Base-by-base conservation (phyloP, 139 green algal species). In the Chlorella vulgaris region DNA sequence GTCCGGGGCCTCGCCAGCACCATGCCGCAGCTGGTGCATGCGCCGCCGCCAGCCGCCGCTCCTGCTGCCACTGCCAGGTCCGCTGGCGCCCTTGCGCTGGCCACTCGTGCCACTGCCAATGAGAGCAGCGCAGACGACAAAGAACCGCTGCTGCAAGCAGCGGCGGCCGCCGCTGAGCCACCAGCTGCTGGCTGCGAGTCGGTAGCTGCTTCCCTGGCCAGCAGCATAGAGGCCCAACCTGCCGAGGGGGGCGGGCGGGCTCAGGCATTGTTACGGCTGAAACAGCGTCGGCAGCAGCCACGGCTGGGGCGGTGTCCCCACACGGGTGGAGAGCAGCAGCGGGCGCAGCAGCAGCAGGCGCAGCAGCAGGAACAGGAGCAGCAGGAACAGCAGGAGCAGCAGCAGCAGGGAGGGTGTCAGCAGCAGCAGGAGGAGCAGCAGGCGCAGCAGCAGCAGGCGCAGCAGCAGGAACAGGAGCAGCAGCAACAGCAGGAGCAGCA, bases 221-320 rank as follows among this genome's bases (percentile, higher is more conserved):
- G 42, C 70, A 31, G 70, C 29, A 51, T 35, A 39, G 35, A 53
- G 35, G n/a, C n/a, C n/a, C 70, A 19, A 38, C 47, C 70, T 18
- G 6, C 29, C 22, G 28, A 33, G 3, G 47, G 47, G 0, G 24
- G 33, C 24, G 50, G 53, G 29, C 58, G 53, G 53, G 53, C 53
- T 10, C 31, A 67, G 53, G 73, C 73, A 53, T 53, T 79, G 51
- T 28, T 38, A 28, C 51, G 73, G 4, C 36, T 79, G 24, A 79
- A 79, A 24, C 73, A 79, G 73, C 73, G 35, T 18, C 73, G 73
- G 51, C 39, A 68, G 73, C 51, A 31, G 51, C 73, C 67, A 35
- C 73, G 28, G 35, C 53, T n/a, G 8, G 40, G 47, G 13, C n/a
- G n/a, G n/a, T n/a, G n/a, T n/a, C n/a, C n/a, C n/a, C n/a, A n/a